Evolutionary conservation across 2,329 filamentous ascomycete species (phyloP).

Genomic region (Cadophora sp.): DNA sequence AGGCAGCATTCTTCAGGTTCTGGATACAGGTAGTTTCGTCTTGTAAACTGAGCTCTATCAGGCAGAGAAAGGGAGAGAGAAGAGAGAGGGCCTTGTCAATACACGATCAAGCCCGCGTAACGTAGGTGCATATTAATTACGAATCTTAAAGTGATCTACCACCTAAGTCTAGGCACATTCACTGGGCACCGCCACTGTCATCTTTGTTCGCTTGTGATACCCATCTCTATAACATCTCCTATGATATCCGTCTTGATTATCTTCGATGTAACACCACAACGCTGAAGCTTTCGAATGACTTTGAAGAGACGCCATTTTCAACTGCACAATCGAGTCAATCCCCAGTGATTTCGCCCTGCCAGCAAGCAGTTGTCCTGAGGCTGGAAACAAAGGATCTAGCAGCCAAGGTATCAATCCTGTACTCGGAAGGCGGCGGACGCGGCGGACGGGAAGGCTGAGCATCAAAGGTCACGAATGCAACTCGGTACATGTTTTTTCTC

Average conservation of each 20-base stretch:
- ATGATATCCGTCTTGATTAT: neutral
- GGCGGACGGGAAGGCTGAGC: conserved; percentile 9
- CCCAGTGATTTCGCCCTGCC: neutral
- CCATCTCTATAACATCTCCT: neutral
- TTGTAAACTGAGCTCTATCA: neutral
- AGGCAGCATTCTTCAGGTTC: neutral
- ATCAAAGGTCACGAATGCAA: neutral
- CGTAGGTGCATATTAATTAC: neutral
- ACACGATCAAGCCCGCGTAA: neutral
- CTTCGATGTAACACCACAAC: neutral
- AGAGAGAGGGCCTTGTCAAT: neutral
- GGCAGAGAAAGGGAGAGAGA: neutral
- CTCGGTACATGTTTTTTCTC: neutral
- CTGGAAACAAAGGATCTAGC: neutral
- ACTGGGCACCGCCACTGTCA: neutral
- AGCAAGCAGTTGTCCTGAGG: neutral
- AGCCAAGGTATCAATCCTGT: neutral
- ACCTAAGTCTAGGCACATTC: neutral
- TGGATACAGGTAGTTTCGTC: neutral
- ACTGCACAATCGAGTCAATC: neutral
- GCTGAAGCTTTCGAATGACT: neutral
- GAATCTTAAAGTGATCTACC: neutral
- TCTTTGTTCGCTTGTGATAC: conserved; percentile 5
- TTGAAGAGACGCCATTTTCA: neutral
- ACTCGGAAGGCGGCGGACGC: conserved; percentile 4